These are phyloP conservation scores for Penicillium sp. DNA, from an alignment of 2,329 filamentous ascomycete species.

Conservation along the genomic window DNA sequence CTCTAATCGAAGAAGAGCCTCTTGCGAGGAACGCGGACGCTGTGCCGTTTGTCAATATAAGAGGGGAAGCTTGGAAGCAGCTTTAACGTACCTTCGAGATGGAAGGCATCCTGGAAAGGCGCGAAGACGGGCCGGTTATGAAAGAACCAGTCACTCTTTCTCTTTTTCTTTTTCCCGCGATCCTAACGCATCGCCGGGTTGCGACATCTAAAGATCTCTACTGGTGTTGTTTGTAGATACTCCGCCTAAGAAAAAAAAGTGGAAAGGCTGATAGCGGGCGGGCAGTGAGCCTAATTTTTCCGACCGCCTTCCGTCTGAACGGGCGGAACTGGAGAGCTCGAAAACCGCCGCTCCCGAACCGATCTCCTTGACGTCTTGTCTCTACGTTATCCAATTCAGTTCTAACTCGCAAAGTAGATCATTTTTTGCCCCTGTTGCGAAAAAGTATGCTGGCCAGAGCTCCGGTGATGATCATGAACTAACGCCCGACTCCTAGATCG, in stretches of 20 bases:
- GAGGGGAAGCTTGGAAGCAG: neutral
- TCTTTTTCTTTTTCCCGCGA: conserved; percentile 7
- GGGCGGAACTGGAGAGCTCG: conserved; percentile 29
- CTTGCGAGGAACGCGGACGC: conserved; percentile 47
- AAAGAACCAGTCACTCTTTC: conserved; percentile 7
- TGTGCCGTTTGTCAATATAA: conserved; percentile 24
- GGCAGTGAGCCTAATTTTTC: conserved; percentile 38
- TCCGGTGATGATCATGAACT: conserved; percentile 12
- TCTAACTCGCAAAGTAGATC: conserved; percentile 22
- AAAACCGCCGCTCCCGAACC: conserved; percentile 25
- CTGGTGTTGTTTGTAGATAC: conserved; percentile 7
- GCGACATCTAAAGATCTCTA: conserved; percentile 9
- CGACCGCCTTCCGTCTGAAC: conserved; percentile 42
- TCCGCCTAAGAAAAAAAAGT: conserved; percentile 24
- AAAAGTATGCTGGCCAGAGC: conserved; percentile 21
- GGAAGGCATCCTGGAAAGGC: conserved; percentile 39
- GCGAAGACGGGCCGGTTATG: conserved; percentile 10
- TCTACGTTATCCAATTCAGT: conserved; percentile 30
- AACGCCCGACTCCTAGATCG: conserved; percentile 26
- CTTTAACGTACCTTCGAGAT: conserved; percentile 41
- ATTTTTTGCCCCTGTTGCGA: conserved; percentile 23
- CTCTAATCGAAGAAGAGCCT: conserved; percentile 51
- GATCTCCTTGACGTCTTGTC: conserved; percentile 20
- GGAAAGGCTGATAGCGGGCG: conserved; percentile 19
- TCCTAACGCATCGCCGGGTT: conserved; percentile 2